Evolutionary conservation across 2,329 filamentous ascomycete species (phyloP).

Genomic region (Pseudomassariella vexata): DNA sequence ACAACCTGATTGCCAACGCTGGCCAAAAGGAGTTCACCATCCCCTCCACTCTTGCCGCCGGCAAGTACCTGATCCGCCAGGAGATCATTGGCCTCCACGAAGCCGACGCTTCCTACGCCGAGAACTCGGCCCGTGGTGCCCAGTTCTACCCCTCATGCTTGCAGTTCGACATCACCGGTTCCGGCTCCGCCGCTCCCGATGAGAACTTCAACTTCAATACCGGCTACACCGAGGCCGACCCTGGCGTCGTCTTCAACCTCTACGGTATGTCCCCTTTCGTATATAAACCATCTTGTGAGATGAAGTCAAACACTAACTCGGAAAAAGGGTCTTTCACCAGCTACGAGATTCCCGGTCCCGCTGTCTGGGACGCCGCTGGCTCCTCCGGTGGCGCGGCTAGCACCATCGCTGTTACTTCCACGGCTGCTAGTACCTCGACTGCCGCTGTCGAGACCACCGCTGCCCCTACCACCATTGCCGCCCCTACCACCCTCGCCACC

Average conservation of each 20-base stretch:
- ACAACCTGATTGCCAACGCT: slow-evolving; percentile 38
- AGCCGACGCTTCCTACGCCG: slow-evolving; percentile 20
- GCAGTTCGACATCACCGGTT: slow-evolving; percentile 54
- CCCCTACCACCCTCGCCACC: slow-evolving; percentile 4
- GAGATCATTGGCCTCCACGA: slow-evolving; percentile 34
- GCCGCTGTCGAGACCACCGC: background rate
- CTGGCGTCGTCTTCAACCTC: slow-evolving; percentile 55
- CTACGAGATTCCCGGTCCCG: slow-evolving; percentile 8
- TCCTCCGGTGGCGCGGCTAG: background rate
- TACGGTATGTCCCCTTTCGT: too few relatives aligned
- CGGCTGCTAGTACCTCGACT: background rate
- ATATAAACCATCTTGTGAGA: too few relatives aligned
- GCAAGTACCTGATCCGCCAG: slow-evolving; percentile 35
- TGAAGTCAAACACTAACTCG: too few relatives aligned
- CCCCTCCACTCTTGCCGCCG: slow-evolving; percentile 30
- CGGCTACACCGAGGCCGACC: slow-evolving; percentile 52
- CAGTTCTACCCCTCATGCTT: slow-evolving; percentile 54
- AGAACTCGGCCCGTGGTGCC: slow-evolving; percentile 33
- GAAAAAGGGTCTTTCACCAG: background rate
- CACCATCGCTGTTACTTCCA: background rate
- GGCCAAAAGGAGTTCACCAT: slow-evolving; percentile 37
- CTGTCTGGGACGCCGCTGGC: slow-evolving; percentile 6
- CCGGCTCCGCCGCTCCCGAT: slow-evolving; percentile 39
- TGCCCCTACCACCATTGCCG: background rate
- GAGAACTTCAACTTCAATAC: slow-evolving; percentile 38